phyloP scores from a whole-genome alignment of 2,329 filamentous ascomycete genomes.

The Monilinia aucupariae region DNA sequence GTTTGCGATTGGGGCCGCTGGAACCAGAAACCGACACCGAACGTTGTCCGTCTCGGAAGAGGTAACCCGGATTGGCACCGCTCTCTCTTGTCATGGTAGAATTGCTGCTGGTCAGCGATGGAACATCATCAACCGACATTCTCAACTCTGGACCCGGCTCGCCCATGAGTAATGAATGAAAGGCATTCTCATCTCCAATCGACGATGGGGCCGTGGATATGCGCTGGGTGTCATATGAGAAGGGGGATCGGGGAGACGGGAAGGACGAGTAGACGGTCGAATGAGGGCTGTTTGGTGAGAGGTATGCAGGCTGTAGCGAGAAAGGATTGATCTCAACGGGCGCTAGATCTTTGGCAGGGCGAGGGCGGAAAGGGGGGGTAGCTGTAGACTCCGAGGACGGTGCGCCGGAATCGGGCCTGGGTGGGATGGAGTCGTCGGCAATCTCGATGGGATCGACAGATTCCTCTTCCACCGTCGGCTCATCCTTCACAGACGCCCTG shows the following conservation, averaged over 20 bases:
- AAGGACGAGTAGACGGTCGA: conserved; percentile 49
- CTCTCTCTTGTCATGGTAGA: conserved; percentile 71
- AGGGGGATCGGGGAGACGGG: conserved; percentile 63
- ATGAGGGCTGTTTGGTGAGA: conserved; percentile 57
- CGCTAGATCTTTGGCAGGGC: conserved; percentile 40
- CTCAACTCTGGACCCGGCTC: conserved; percentile 68
- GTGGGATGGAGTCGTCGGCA: conserved; percentile 37
- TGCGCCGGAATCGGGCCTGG: conserved; percentile 33
- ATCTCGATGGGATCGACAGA: conserved; percentile 38
- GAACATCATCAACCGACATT: conserved; percentile 67
- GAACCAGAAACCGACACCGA: conserved; percentile 58
- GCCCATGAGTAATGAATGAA: conserved; percentile 65
- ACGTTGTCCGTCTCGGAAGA: conserved; percentile 51
- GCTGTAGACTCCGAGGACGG: conserved; percentile 35
- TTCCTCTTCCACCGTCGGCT: conserved; percentile 45
- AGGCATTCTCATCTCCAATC: conserved; percentile 62
- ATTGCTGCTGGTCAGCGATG: conserved; percentile 69
- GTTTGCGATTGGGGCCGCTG: conserved; percentile 58
- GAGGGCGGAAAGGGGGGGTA: conserved; percentile 32
- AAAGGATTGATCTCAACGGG: conserved; percentile 46
- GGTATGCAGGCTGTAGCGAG: conserved; percentile 41
- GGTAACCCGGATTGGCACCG: conserved; percentile 42
- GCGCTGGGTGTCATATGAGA: conserved; percentile 66
- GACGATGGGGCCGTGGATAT: conserved; percentile 73
- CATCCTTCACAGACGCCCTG: conserved; percentile 47